Evolutionary conservation across 768 basidiomycete genomes (phyloP), one percentile per base, ranked within the genome.

Genomic region (Phlebiopsis flavidoalba): DNA sequence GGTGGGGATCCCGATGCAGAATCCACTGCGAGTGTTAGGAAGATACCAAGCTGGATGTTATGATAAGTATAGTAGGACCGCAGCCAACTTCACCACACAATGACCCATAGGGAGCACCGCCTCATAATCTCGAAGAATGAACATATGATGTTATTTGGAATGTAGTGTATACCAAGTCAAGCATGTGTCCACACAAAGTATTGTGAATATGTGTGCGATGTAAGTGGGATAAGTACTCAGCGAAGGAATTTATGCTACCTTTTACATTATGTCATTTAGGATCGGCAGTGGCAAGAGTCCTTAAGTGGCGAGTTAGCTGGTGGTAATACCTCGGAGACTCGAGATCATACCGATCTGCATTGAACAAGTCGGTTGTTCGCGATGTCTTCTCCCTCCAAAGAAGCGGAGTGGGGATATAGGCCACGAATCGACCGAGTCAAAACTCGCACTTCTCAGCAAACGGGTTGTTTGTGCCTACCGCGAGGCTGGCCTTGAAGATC

Each of bases 291-390:
- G 91, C 65, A 91, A 66, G 56, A 93, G 64, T 66, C 90, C 87
- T n/a, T n/a, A n/a, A 59, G 19, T 48, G 49, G 33, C 14, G 31
- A 50, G 22, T n/a, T 19, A n/a, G 2, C 26, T 47, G 66, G n/a
- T 71, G n/a, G 48, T 21, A n/a, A 58, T n/a, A 15, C 49, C 15
- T 59, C 45, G 19, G 36, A 15, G 15, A 37, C 37, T 47, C 35
- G 46, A 8, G 49, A 10, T 70, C 80, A 61, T 63, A 88, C 89
- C 82, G 80, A 69, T 96, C 95, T 31, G 92, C 84, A 68, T 91
- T 92, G 75, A 96, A 96, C 62, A 97, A 75, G 77, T 97, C n/a
- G 96, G 71, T 98, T 98, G 65, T 95, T 89, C 6, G 89, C 87
- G 0, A 85, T 79, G 69, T 96, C 93, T 74, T 98, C 95, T n/a